A percentile compares a stretch with the other conserved stretches of the same genome.
phyloP scores from a whole-genome alignment of 2,329 filamentous ascomycete genomes.

The Apiospora sp. region DNA sequence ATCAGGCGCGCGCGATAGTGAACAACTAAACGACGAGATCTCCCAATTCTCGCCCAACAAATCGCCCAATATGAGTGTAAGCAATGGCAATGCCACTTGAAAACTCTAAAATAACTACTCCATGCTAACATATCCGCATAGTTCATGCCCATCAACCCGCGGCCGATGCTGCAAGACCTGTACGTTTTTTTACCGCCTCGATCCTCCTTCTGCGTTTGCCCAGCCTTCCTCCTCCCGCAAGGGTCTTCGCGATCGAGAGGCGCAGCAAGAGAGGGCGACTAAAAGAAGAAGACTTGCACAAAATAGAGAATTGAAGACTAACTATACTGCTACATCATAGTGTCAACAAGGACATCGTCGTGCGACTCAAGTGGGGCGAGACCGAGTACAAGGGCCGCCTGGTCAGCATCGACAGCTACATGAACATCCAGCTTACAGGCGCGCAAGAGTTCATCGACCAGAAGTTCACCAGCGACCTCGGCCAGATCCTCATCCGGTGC shows the following conservation, averaged over 20 bases:
- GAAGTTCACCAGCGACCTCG: slow-evolving; percentile 83
- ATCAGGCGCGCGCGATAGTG: slow-evolving; percentile 15
- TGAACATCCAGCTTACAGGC: slow-evolving; percentile 94
- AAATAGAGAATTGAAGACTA: neutral
- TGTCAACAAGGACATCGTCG: slow-evolving; percentile 88
- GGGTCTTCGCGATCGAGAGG: neutral
- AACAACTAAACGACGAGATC: slow-evolving; percentile 16
- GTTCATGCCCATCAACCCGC: slow-evolving; percentile 96
- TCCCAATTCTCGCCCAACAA: slow-evolving; percentile 21
- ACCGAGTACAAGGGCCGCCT: slow-evolving; percentile 96
- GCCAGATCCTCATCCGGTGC: slow-evolving; percentile 93
- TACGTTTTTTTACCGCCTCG: slow-evolving; percentile 54
- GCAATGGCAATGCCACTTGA: slow-evolving; percentile 22
- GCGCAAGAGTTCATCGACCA: slow-evolving; percentile 93
- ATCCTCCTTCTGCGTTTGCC: slow-evolving; percentile 22
- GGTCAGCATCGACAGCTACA: slow-evolving; percentile 95
- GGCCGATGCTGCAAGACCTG: slow-evolving; percentile 94
- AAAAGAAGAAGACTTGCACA: neutral
- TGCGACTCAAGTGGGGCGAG: slow-evolving; percentile 97
- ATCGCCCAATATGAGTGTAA: slow-evolving; percentile 47
- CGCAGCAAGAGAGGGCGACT: neutral
- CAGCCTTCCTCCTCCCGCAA: neutral
- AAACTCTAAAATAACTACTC: too few species aligned
- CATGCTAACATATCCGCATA: slow-evolving; percentile 39
- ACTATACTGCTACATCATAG: slow-evolving; percentile 49